phyloP scores from a whole-genome alignment of 1,139 yeast genomes.

The Suhomyces wounanorum region DNA sequence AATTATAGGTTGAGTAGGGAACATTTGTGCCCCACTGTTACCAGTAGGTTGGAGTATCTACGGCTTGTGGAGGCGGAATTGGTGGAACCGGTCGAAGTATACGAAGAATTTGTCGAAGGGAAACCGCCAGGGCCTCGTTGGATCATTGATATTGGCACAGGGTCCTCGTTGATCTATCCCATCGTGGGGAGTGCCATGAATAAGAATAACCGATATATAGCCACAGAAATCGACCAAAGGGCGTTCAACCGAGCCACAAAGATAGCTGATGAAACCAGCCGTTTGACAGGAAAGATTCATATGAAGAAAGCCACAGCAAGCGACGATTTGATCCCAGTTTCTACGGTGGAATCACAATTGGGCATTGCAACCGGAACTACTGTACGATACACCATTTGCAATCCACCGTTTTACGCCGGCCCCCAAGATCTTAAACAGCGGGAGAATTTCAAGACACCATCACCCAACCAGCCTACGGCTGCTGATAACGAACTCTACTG shows the following conservation, averaged over 20 bases:
- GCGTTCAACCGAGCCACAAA: neutral
- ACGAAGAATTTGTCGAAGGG: slow-evolving; percentile 2
- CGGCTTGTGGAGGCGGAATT: slow-evolving; percentile 17
- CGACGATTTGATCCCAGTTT: slow-evolving; percentile 9
- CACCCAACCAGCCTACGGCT: slow-evolving; percentile 16
- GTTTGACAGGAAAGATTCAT: neutral
- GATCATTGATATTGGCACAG: slow-evolving; percentile 26
- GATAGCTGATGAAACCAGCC: neutral
- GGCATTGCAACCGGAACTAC: neutral
- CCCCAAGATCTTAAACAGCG: slow-evolving; percentile 14
- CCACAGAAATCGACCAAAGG: slow-evolving; percentile 20
- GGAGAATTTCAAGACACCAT: slow-evolving; percentile 12
- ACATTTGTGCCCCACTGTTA: slow-evolving; percentile 25
- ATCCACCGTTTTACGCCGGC: slow-evolving; percentile 26
- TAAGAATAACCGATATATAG: slow-evolving; percentile 15
- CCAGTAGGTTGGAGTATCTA: slow-evolving; percentile 23
- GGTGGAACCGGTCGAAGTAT: slow-evolving; percentile 14
- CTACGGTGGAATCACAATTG: neutral
- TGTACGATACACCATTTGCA: slow-evolving; percentile 22
- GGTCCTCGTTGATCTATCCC: slow-evolving; percentile 25
- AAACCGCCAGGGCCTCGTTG: slow-evolving; percentile 7
- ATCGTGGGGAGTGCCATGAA: slow-evolving; percentile 13
- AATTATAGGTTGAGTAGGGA: slow-evolving; percentile 17
- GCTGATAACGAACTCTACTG: slow-evolving; percentile 18
- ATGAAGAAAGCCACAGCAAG: slow-evolving; percentile 3